Percentiles rank a stretch among this genome's conserved stretches.
phyloP scores from a whole-genome alignment of 768 basidiomycete genomes.

The Dictyophora rubrovolvata region DNA sequence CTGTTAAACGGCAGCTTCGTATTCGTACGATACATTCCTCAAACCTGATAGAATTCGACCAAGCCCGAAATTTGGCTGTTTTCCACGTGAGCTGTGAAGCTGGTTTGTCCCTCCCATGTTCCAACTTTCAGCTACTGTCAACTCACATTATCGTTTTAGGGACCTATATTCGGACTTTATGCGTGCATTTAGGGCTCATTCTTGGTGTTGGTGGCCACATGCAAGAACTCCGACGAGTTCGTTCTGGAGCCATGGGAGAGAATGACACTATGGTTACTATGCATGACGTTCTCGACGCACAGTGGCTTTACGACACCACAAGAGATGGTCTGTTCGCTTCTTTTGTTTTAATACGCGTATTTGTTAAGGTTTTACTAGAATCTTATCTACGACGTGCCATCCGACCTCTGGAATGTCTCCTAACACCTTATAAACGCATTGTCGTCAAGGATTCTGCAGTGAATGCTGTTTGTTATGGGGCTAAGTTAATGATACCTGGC shows the following conservation, averaged over 20 bases:
- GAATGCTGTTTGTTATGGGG: conserved; percentile 98
- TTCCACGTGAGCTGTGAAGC: conserved; percentile 99
- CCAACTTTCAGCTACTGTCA: background rate
- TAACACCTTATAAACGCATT: conserved; percentile 95
- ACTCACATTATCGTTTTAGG: background rate
- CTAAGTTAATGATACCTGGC: conserved; percentile 99
- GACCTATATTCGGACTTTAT: conserved; percentile 91
- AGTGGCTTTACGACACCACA: conserved; percentile 97
- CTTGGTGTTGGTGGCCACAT: conserved; percentile 99
- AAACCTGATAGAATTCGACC: conserved; percentile 92
- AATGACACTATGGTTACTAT: conserved; percentile 98
- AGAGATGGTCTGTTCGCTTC: conserved; percentile 60
- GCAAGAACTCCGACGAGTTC: conserved; percentile 93
- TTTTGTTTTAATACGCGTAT: conserved; percentile 15
- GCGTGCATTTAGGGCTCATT: conserved; percentile 90
- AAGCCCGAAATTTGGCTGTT: conserved; percentile 90
- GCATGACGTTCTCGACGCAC: conserved; percentile 99
- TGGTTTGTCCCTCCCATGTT: conserved; percentile 28
- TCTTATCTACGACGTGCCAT: conserved; percentile 93
- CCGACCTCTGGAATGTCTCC: conserved; percentile 85
- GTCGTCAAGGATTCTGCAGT: conserved; percentile 99
- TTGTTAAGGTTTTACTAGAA: conserved; percentile 39
- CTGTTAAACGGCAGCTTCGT: conserved; percentile 95
- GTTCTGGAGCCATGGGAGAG: conserved; percentile 94
- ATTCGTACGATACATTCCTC: conserved; percentile 96